Evolutionary conservation across 179 eudicot genomes (phyloP), one percentile per base, ranked within the genome.

Genomic region (Camellia oleifera): DNA sequence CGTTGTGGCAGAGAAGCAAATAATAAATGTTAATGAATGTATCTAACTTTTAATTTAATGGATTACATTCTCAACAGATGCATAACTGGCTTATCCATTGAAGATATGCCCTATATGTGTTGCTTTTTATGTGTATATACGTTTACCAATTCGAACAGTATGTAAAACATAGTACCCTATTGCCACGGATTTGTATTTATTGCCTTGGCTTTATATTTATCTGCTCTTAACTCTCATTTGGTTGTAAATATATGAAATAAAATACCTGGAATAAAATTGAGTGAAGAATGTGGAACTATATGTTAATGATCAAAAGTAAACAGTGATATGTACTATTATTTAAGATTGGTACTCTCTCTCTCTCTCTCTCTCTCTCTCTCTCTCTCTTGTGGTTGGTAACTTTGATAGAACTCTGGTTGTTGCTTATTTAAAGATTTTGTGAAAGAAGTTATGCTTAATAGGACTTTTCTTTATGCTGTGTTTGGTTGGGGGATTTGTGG

Each of bases 51-150:
- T 40, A 76, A 12, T 46, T 48, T 57, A 32, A 68, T 46, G 53
- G 17, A 48, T 76, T 53, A 54, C 79, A 50, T 58, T 18, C 46
- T 4, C 17, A 60, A 40, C 68, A 65, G 45, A 75, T 69, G 74
- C 13, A 65, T 78, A 74, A 80, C 40, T 61, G 75, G 75, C 45
- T 66, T 52, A 76, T 48, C 20, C 42, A 40, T 69, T 63, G 80
- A 42, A 78, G 75, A 65, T 32, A 78, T 56, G 18, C 44, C 18
- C 4, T 56, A 46, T 67, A 54, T 53, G 66, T 26, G 63, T 42
- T 42, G 60, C 15, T 18, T 54, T 77, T 42, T 77, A 17, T 26
- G 26, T 52, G 1, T 58, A 8, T 57, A 3, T 13, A 32, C 40
- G 40, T 5, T 23, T 12, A 54, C 23, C n/a, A 54, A 74, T 74